Evolutionary conservation across 169 alveolate genomes (phyloP), one percentile per base, ranked within the genome.

Genomic region (Haemoproteus tartakovskyi): DNA sequence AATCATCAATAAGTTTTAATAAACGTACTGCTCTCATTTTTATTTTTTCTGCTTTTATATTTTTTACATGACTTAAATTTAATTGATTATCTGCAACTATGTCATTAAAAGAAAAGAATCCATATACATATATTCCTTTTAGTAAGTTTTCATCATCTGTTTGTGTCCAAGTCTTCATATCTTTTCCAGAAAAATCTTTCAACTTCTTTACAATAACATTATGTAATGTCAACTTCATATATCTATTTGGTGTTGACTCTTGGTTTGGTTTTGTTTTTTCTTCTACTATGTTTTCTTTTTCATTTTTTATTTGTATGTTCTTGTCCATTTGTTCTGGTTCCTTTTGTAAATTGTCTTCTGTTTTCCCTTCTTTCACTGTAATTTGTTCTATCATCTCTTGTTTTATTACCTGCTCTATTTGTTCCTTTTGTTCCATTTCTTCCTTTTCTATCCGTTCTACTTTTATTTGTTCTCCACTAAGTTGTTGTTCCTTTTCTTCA

Each of bases 101-200:
- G 56, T 88, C 89, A 60, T 94, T 89, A 93, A 95, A 91, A 47
- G 93, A 80, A 11, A 95, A 94, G 60, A 87, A 93, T 6, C 97
- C 97, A 50, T 92, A 90, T 21, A 89, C 89, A 82, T 93, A 91
- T 14, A 93, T 82, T 24, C 95, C 89, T 52, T 85, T 89, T 18
- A 93, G 90, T 50, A 93, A 86, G 60, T 91, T 87, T 9, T 86
- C 85, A 43, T 91, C 94, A 50, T 89, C 93, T 33, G 40, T 90
- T 59, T 45, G 52, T 1, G 91, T 48, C 95, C 94, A 90, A 30
- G 80, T 79, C 36, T 89, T 91, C 62, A 88, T 90, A 26, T 74
- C 94, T 14, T 89, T 89, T 40, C 89, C 78, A 1, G 82, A 47
- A 50, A 85, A 78, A 52, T 79, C 83, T 54, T 79, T 63, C 62